Percentiles rank a stretch among this genome's conserved stretches.
Evolutionary conservation across 2,329 filamentous ascomycete species (phyloP).

Genomic region (Diaporthe destruens): DNA sequence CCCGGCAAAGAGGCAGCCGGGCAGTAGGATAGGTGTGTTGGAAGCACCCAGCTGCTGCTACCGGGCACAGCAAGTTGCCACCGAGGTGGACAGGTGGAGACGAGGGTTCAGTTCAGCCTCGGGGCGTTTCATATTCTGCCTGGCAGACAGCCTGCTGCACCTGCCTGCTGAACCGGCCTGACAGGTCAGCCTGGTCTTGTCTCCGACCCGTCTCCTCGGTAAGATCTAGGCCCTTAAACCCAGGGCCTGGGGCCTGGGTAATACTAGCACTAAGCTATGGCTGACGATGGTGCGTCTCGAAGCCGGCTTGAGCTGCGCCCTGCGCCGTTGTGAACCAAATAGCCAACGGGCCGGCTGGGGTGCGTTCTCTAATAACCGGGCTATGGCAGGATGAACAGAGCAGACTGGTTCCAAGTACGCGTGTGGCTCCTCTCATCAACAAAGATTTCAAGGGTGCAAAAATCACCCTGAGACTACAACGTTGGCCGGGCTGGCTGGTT

Average conservation of each 20-base stretch:
- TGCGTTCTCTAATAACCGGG: background rate
- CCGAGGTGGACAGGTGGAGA: constrained; percentile 10
- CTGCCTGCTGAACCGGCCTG: background rate
- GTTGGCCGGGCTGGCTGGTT: constrained; percentile 11
- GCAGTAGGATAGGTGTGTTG: constrained; percentile 7
- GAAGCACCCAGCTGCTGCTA: background rate
- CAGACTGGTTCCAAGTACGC: background rate
- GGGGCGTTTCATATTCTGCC: constrained; percentile 27
- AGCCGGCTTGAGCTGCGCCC: constrained; percentile 14
- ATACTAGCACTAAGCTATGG: background rate
- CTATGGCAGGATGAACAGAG: background rate
- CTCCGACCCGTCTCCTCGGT: constrained; percentile 15
- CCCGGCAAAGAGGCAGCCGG: background rate
- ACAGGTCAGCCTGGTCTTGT: constrained; percentile 3
- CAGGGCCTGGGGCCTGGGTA: background rate
- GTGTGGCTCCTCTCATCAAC: constrained; percentile 4
- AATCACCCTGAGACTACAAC: constrained; percentile 10
- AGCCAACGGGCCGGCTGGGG: background rate
- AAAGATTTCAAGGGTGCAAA: constrained; percentile 4
- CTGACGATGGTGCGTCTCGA: background rate
- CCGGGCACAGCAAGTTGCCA: constrained; percentile 16
- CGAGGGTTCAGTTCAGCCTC: background rate
- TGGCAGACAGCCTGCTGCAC: background rate
- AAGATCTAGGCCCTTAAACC: constrained; percentile 19
- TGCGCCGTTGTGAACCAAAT: constrained; percentile 21